Conservation (phyloP, 1,284 basidiomycete genomes). For the Moesziomyces parantarcticus region DNA sequence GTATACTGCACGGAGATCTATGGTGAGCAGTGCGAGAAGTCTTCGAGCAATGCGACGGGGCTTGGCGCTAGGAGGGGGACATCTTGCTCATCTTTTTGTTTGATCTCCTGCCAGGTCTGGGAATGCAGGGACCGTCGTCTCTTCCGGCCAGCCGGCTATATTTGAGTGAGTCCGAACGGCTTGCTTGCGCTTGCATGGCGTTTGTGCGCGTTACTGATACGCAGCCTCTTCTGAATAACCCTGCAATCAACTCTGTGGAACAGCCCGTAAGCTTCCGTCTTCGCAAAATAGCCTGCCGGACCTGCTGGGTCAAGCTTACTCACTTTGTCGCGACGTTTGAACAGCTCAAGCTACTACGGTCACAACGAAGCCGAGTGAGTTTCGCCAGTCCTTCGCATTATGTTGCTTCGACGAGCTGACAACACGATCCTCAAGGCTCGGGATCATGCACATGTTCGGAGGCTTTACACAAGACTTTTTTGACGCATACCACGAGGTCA, state of each 20-base stretch:
- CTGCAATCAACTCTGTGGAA: too few species aligned
- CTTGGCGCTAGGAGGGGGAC: too few species aligned
- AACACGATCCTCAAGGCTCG: conserved; percentile 12
- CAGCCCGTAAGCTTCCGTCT: conserved; percentile 20
- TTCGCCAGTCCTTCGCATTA: not conserved
- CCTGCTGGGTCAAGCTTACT: not conserved
- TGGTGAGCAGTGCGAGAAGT: conserved; percentile 16
- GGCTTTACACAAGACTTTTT: conserved; percentile 47
- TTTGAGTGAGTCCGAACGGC: conserved; percentile 30
- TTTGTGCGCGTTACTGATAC: too few species aligned
- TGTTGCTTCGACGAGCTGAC: not conserved
- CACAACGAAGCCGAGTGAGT: conserved; percentile 49
- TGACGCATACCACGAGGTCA: conserved; percentile 38
- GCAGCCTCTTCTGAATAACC: too few species aligned
- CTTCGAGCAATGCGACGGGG: too few species aligned
- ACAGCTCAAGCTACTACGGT: conserved; percentile 46
- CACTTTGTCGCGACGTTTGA: not conserved
- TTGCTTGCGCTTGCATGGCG: too few species aligned
- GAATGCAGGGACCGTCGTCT: conserved; percentile 32
- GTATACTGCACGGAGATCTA: conserved; percentile 43
- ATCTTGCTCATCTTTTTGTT: not conserved
- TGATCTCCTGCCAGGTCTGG: conserved; percentile 21
- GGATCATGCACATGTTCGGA: conserved; percentile 50
- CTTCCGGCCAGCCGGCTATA: conserved; percentile 32
- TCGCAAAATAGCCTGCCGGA: not conserved